Base-by-base conservation (phyloP, 305 asterid genomes). In the Rubia balearica region DNA sequence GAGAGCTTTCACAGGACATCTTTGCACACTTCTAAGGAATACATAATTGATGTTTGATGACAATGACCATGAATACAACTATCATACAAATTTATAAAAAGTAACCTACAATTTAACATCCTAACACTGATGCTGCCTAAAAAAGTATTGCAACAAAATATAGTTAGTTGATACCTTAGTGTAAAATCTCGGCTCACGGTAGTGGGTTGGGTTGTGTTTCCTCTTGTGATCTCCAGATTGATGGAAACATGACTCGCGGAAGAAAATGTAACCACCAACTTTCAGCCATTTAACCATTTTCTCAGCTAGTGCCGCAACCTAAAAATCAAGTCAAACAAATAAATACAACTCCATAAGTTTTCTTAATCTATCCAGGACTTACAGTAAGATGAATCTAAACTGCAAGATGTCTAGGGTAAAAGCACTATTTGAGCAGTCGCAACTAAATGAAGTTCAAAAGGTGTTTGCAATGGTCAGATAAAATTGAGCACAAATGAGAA, bases 221-320 rank as follows among this genome's bases (percentile, higher is more conserved):
- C 96, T 77, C 80, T 91, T 91, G 85, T 88, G 93, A 73, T 91
- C 97, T 42, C 97, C 99, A 53, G 99, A 89, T 65, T 87, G 98
- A 80, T 91, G 97, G 81, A 94, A 94, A 80, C 98, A 94, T 19
- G 99, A 94, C 65, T 94, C 99, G 73, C 99, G 82, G 81, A 94
- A 94, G 80, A 89, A 94, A 75, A 94, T 84, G 86, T 74, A 82
- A 68, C 99, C 99, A 62, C 99, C 99, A 70, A 91, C 92, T 81
- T 87, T 91, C 60, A 91, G 76, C 99, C 99, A 91, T 82, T 82
- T 88, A 72, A 84, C 85, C 96, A 91, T 81, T 83, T 87, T 89
- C 82, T 80, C 80, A 0, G 81, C 89, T 61, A 94, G 90, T 74
- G 75, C 74, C 80, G 81, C 88, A 70, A 94, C 98, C 99, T 94